Conservation (phyloP, 345 rosid genomes). For the Gossypium mustelinum region DNA sequence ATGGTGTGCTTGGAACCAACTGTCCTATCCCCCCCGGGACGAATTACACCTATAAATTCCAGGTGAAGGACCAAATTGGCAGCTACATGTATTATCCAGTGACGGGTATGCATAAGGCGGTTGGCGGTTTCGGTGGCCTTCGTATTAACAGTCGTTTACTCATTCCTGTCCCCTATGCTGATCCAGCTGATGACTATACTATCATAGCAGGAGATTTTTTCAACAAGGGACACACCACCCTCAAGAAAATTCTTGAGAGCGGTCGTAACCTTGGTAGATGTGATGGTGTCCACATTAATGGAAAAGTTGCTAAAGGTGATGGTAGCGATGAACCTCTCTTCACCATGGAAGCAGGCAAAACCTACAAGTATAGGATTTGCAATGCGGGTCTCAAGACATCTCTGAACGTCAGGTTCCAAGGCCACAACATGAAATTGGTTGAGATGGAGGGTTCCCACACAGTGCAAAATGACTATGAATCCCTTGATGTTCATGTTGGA, state of each 20-base stretch:
- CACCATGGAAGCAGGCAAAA: conserved; percentile 55
- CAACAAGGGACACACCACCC: conserved; percentile 45
- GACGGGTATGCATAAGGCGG: conserved; percentile 45
- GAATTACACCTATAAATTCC: conserved; percentile 75
- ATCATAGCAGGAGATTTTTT: conserved; percentile 62
- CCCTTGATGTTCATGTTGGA: conserved; percentile 67
- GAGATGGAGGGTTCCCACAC: not conserved
- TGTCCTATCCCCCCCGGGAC: conserved; percentile 70
- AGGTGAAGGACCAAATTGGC: conserved; percentile 53
- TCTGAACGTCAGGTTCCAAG: conserved; percentile 33
- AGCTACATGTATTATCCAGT: conserved; percentile 48
- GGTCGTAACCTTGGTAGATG: conserved; percentile 20
- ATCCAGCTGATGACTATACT: conserved; percentile 57
- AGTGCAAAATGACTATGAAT: conserved; percentile 31
- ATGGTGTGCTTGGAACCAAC: conserved; percentile 41
- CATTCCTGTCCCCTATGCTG: conserved; percentile 68
- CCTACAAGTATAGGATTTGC: not conserved
- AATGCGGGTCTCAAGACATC: not conserved
- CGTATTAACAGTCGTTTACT: conserved; percentile 38
- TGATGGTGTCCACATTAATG: not conserved
- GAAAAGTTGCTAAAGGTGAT: conserved; percentile 20
- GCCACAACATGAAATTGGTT: conserved; percentile 60
- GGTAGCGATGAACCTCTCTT: conserved; percentile 38
- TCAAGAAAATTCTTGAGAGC: conserved; percentile 43
- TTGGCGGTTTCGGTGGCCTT: conserved; percentile 55